phyloP scores from a whole-genome alignment of 2,329 filamentous ascomycete genomes.

The Lasiodiplodia gonubiensis region DNA sequence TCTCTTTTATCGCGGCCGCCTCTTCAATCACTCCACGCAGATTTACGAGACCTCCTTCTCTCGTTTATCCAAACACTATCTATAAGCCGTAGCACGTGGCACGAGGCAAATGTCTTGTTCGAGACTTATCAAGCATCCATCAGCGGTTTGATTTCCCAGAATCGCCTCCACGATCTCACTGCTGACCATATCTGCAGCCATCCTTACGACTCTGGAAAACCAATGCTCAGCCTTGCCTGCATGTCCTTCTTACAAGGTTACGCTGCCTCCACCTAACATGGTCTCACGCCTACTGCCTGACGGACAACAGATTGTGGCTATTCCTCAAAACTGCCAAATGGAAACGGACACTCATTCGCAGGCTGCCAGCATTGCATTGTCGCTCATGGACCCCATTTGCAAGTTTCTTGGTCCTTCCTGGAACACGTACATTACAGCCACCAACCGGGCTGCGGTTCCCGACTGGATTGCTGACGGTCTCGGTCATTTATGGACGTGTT shows the following conservation, averaged over 20 bases:
- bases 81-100: slow-evolving; percentile 44
- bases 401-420: not conserved
- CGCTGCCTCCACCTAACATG: slow-evolving; percentile 48
- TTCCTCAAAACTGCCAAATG: slow-evolving; percentile 49
- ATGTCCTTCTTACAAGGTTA: slow-evolving; percentile 36
- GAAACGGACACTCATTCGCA: slow-evolving; percentile 36
- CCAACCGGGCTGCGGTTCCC: not conserved
- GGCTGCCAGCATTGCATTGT: slow-evolving; percentile 38
- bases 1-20: slow-evolving; percentile 52
- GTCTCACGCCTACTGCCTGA: slow-evolving; percentile 47
- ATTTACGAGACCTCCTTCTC: slow-evolving; percentile 44
- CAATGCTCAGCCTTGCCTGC: slow-evolving; percentile 33
- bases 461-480: slow-evolving; percentile 15
- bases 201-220: slow-evolving; percentile 51
- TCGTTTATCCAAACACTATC: slow-evolving; percentile 45
- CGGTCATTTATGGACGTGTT: slow-evolving; percentile 7
- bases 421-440: not conserved
- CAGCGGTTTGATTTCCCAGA: slow-evolving; percentile 43
- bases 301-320: slow-evolving; percentile 47
- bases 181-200: slow-evolving; percentile 44
- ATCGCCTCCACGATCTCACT: not conserved
- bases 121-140: slow-evolving; percentile 49
- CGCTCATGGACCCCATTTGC: slow-evolving; percentile 1
- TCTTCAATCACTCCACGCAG: slow-evolving; percentile 49
- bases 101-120: slow-evolving; percentile 41